Evolutionary conservation across 306 rosid species (phyloP).

Genomic region (Senna tora): DNA sequence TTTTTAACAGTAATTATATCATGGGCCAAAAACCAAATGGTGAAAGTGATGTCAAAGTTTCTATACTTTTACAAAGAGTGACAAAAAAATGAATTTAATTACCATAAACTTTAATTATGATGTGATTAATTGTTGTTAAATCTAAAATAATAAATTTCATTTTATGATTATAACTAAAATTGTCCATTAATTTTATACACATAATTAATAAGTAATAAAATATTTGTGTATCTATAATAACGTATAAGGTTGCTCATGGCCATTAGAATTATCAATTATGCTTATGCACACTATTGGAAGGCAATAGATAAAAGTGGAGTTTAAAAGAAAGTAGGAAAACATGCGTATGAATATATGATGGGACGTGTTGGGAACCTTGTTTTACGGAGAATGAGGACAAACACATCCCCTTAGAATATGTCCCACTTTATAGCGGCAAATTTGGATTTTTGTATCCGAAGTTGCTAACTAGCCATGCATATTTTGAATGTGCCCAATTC

Average conservation of each 20-base stretch:
- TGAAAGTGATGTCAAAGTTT: no score
- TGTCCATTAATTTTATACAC: no score
- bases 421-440: constrained; percentile 32
- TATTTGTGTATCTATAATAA: no score
- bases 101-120: no score
- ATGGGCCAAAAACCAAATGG: neutral
- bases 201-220: no score
- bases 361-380: constrained; percentile 6
- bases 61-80: no score
- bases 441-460: neutral
- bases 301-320: neutral
- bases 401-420: constrained; percentile 3
- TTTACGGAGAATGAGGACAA: constrained; percentile 15
- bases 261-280: neutral
- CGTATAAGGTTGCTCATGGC: no score
- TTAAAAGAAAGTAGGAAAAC: neutral
- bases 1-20: neutral
- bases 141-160: no score
- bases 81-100: no score
- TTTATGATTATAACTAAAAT: no score
- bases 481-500: constrained; percentile 34
- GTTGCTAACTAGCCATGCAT: constrained; percentile 30
- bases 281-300: neutral
- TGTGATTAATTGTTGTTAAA: no score
- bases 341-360: neutral